Evolutionary conservation across 2,329 filamentous ascomycete species (phyloP).

Genomic region (Macrophomina tecta): DNA sequence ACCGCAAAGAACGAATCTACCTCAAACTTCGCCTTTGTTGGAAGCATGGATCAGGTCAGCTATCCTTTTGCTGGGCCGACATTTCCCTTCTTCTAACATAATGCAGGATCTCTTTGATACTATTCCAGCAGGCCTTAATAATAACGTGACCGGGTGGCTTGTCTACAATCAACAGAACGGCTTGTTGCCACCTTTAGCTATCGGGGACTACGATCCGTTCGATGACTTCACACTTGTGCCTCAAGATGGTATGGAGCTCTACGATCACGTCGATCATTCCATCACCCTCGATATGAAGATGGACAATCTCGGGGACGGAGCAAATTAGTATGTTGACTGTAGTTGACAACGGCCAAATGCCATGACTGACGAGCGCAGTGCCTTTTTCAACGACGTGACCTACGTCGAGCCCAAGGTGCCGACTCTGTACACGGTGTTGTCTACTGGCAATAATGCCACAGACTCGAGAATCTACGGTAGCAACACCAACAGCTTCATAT

Average conservation of each 20-base stretch:
- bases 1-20: slow-evolving; percentile 62
- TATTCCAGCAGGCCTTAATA: slow-evolving; percentile 71
- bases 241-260: slow-evolving; percentile 66
- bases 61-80: not conserved
- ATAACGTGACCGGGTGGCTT: slow-evolving; percentile 63
- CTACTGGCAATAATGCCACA: slow-evolving; percentile 58
- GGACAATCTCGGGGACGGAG: slow-evolving; percentile 71
- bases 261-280: slow-evolving; percentile 66
- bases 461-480: slow-evolving; percentile 54
- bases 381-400: slow-evolving; percentile 73
- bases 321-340: slow-evolving; percentile 61
- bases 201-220: slow-evolving; percentile 69
- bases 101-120: slow-evolving; percentile 64
- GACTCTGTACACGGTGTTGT: slow-evolving; percentile 76
- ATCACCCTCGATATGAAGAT: slow-evolving; percentile 67
- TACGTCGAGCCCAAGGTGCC: slow-evolving; percentile 79
- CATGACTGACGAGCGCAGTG: slow-evolving; percentile 36
- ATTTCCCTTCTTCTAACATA: not conserved
- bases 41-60: slow-evolving; percentile 54
- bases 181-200: slow-evolving; percentile 56
- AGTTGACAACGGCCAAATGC: not conserved
- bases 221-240: slow-evolving; percentile 78
- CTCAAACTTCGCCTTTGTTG: slow-evolving; percentile 66
- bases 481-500: slow-evolving; percentile 65
- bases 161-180: slow-evolving; percentile 58